These are phyloP conservation scores for Caryopteris hybrid DNA, from an alignment of 305 asterid genomes.

Conservation along the genomic window DNA sequence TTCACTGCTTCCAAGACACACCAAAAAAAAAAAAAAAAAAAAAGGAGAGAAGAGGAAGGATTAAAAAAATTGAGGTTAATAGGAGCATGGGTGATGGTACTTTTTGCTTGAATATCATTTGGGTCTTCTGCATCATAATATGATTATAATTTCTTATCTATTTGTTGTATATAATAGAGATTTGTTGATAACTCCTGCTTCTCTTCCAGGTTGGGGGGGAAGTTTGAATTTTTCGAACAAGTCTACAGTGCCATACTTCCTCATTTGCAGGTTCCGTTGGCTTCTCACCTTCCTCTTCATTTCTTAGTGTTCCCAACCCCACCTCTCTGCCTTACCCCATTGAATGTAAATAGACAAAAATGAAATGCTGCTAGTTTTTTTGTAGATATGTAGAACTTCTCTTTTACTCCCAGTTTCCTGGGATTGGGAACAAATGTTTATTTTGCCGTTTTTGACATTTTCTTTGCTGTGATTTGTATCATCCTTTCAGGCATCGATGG, in stretches of 20 bases:
- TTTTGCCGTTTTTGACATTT: constrained; percentile 4
- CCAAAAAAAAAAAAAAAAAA: too few species aligned
- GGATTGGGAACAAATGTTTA: not conserved
- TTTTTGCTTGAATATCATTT: not conserved
- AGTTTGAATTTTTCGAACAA: constrained; percentile 49
- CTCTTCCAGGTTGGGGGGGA: constrained; percentile 55
- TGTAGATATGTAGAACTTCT: not conserved
- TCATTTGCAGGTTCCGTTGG: constrained; percentile 66
- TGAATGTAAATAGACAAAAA: too few species aligned
- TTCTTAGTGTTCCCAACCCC: too few species aligned
- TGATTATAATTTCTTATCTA: not conserved
- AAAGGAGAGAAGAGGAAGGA: too few species aligned
- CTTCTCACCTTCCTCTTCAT: constrained; percentile 11
- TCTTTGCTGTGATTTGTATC: too few species aligned
- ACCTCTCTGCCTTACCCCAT: too few species aligned
- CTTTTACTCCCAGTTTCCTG: not conserved
- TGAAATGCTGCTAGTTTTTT: too few species aligned
- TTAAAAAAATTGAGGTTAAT: not conserved
- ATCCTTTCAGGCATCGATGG: constrained; percentile 53
- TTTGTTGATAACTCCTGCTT: constrained; percentile 4
- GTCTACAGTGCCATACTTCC: constrained; percentile 55
- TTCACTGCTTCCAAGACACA: too few species aligned
- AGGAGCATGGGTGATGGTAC: not conserved
- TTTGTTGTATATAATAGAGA: not conserved
- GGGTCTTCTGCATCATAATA: not conserved